Evolutionary conservation across 2,329 filamentous ascomycete species (phyloP).

Genomic region (Ophiostoma sp.): DNA sequence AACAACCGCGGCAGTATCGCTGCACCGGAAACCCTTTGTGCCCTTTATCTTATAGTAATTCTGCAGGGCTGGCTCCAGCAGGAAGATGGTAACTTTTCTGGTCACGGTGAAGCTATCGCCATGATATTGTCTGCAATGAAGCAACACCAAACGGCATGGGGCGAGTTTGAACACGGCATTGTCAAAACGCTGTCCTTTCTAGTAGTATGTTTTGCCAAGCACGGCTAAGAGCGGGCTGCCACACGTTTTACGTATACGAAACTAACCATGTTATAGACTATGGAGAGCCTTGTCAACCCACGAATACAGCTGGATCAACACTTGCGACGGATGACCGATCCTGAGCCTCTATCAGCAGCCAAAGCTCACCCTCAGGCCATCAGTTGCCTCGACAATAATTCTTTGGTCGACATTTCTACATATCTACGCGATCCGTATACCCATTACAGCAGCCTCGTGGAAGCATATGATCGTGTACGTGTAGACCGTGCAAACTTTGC

Average conservation of each 20-base stretch:
- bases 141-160: not conserved
- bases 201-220: conserved; percentile 12
- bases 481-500: conserved; percentile 10
- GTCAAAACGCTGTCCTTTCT: conserved; percentile 21
- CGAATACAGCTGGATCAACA: conserved; percentile 21
- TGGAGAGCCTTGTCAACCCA: conserved; percentile 24
- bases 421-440: not conserved
- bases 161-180: conserved; percentile 19
- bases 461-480: conserved; percentile 1
- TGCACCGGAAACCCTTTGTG: conserved; percentile 22
- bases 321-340: not conserved
- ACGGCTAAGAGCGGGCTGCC: too few relatives aligned
- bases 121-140: conserved; percentile 19
- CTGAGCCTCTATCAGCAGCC: not conserved
- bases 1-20: not conserved
- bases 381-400: not conserved
- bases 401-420: conserved; percentile 6
- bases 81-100: conserved; percentile 7
- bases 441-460: not conserved
- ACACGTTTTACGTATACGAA: not conserved
- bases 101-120: conserved; percentile 24
- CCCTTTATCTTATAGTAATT: conserved; percentile 22
- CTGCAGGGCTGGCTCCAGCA: conserved; percentile 24
- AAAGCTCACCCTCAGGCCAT: not conserved
- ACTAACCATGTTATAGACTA: conserved; percentile 13